Evolutionary conservation across 78 protist species (phyloP), one percentile per base, ranked within the genome.

Genomic region (Dictyostelium firmibasis): DNA sequence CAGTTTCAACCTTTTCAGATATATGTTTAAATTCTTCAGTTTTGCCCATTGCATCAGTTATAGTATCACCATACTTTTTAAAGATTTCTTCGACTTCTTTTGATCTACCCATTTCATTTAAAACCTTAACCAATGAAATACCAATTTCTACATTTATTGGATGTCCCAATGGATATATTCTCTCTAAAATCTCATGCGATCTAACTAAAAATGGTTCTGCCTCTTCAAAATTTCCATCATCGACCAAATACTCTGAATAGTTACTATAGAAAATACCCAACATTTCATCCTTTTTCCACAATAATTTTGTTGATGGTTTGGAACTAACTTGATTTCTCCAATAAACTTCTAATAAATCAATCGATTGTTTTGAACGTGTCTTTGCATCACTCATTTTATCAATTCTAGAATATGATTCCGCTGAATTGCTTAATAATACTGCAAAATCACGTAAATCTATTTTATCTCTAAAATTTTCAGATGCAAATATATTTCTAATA

Each of bases 361-460:
- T 38, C 0, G 87, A 35, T 50, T 89, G 94, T 31, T 70, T 62
- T 20, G 67, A 41, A 25, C 77, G 74, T 10, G 57, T 16, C 36
- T 81, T n/a, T 20, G 94, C 94, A 27, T 79, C 94, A 3, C 72
- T 57, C 10, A 44, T 14, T 1, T 60, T n/a, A 16, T 89, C 94
- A 5, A 89, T 4, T 35, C 94, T 23, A 0, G 83, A 14, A 11
- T 41, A 43, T 14, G 94, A 44, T 47, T 89, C 94, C 4, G 72
- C 94, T 60, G 77, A 38, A 41, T 89, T 89, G 6, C 31, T 16
- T 41, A 89, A 67, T 23, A 89, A 23, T 1, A 81, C 57, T 64
- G 94, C 94, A 67, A 62, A 89, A 11, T 89, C 94, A n/a, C 94
- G 35, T 60, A 89, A 35, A 35, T 41, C 67, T n/a, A 86, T 44